Evolutionary conservation across 129 eudicot genomes (phyloP), one percentile per base, ranked within the genome.

Genomic region (Calendula officinalis): DNA sequence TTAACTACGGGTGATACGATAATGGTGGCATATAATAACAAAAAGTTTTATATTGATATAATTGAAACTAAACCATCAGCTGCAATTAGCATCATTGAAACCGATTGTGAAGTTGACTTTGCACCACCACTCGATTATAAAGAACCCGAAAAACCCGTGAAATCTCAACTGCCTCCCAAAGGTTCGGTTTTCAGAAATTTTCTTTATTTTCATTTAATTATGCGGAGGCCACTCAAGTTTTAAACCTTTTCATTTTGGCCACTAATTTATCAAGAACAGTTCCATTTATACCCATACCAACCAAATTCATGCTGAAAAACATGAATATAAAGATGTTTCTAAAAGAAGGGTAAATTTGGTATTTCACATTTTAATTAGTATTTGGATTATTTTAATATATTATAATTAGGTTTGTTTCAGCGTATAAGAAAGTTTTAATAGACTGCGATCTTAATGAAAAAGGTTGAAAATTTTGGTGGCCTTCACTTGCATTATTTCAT

Each of bases 21-120:
- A 68, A 82, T 82, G 89, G 87, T 88, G 74, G 69, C 89, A 34
- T 80, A 88, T 71, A 88, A 88, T 74, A 78, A 85, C 81, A 85
- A 88, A 78, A 88, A 85, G 66, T 88, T 79, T 71, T 82, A 84
- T 80, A 88, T 88, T 38, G 74, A 88, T 69, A 78, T 88, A 42
- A 83, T 88, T 45, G 96, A 88, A 69, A 73, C 96, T 3, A 82
- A 82, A 70, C 96, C 96, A 10, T 80, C 85, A 4, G 50, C 76
- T 36, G 96, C 94, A 13, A 66, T 88, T 6, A 80, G 94, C 70
- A 78, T 88, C 39, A 80, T 88, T 13, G 96, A 85, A 71, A 88
- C 94, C 1, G 94, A 88, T 51, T 88, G 96, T 70, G 96, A 88
- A 66, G 96, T 84, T 14, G 96, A 88, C 50, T 88, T 88, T 67